Evolutionary conservation across 352 stramenopile species (phyloP).

Genomic region (Phytophthora nicotianae): DNA sequence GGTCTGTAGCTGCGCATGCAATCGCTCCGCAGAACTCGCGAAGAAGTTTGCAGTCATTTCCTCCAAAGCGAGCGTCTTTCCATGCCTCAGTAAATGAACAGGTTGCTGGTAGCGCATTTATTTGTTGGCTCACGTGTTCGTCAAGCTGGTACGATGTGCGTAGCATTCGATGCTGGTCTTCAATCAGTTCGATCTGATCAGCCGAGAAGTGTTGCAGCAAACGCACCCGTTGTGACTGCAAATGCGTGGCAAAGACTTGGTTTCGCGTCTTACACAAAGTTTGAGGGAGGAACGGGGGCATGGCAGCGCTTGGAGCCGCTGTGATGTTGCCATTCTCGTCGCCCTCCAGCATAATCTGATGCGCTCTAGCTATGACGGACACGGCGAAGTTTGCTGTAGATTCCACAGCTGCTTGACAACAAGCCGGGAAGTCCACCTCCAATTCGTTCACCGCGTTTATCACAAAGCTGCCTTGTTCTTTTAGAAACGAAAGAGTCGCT

Average conservation of each 20-base stretch:
- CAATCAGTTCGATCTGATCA: constrained; percentile 36
- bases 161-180: constrained; percentile 34
- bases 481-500: constrained; percentile 28
- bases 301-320: neutral
- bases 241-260: constrained; percentile 30
- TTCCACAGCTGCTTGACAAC: constrained; percentile 29
- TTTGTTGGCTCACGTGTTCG: constrained; percentile 29
- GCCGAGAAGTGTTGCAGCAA: constrained; percentile 25
- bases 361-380: constrained; percentile 23
- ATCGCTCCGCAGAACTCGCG: constrained; percentile 33
- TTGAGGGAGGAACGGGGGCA: constrained; percentile 30
- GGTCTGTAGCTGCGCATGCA: constrained; percentile 24
- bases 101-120: constrained; percentile 16
- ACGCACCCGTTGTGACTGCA: constrained; percentile 34
- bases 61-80: constrained; percentile 27
- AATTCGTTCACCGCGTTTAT: constrained; percentile 29
- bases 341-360: constrained; percentile 18
- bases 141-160: constrained; percentile 35
- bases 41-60: constrained; percentile 32
- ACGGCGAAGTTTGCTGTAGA: constrained; percentile 30
- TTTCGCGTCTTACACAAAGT: constrained; percentile 31
- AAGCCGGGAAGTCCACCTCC: constrained; percentile 14
- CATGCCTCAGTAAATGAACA: constrained; percentile 30
- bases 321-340: constrained; percentile 6
- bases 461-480: constrained; percentile 39